phyloP scores from a whole-genome alignment of 805 yeast species.

The Clavispora phyllophila region DNA sequence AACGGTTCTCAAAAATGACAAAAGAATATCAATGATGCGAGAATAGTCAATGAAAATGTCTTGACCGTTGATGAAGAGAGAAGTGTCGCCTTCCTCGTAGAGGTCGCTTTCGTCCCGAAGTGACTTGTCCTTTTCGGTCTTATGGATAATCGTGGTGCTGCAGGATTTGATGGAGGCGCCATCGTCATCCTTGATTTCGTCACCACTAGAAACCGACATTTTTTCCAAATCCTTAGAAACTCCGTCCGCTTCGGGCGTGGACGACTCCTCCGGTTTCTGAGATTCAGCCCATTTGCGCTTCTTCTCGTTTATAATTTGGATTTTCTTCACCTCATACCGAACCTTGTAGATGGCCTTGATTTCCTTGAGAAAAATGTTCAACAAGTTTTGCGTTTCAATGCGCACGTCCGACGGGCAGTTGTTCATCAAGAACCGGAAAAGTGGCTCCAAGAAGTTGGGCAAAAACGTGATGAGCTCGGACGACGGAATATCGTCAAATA shows the following conservation, averaged over 20 bases:
- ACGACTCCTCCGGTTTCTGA: not conserved
- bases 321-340: conserved; percentile 43
- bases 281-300: not conserved
- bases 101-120: conserved; percentile 9
- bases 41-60: conserved; percentile 79
- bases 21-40: conserved; percentile 71
- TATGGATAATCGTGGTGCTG: conserved; percentile 22
- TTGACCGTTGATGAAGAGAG: conserved; percentile 45
- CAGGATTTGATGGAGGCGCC: conserved; percentile 22
- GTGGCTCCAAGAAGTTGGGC: conserved; percentile 84
- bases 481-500: conserved; percentile 91
- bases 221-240: not conserved
- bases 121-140: conserved; percentile 1
- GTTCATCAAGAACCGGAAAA: conserved; percentile 67
- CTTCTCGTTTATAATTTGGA: conserved; percentile 16
- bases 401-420: conserved; percentile 68
- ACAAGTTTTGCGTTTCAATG: conserved; percentile 72
- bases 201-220: not conserved
- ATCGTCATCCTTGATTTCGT: conserved; percentile 9
- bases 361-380: conserved; percentile 74
- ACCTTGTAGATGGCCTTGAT: conserved; percentile 72
- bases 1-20: conserved; percentile 63
- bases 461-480: conserved; percentile 80
- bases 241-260: not conserved
- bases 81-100: conserved; percentile 18